Evolutionary conservation across 1,139 yeast genomes (phyloP).

Genomic region (Kodamaea ohmeri): DNA sequence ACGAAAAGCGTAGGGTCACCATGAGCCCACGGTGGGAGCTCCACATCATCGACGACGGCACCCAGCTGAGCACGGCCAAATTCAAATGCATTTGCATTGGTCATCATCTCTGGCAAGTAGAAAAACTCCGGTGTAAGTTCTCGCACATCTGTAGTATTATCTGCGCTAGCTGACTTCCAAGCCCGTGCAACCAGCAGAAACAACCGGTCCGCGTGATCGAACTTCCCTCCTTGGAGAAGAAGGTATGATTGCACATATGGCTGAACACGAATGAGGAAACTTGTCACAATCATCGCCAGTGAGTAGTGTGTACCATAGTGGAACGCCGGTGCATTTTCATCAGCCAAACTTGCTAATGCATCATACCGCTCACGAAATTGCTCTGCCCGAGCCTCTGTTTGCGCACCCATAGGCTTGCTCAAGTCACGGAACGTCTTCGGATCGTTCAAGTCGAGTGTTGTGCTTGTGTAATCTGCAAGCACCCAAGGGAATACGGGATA

Average conservation of each 20-base stretch:
- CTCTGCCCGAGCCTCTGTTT: slow-evolving; percentile 52
- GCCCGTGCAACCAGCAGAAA: slow-evolving; percentile 71
- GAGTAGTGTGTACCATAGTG: slow-evolving; percentile 93
- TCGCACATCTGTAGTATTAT: slow-evolving; percentile 81
- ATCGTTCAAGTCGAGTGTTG: slow-evolving; percentile 56
- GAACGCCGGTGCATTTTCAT: slow-evolving; percentile 62
- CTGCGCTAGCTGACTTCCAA: slow-evolving; percentile 75
- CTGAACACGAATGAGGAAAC: slow-evolving; percentile 67
- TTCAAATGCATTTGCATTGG: slow-evolving; percentile 60
- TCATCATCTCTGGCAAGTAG: slow-evolving; percentile 72
- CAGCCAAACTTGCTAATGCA: slow-evolving; percentile 55
- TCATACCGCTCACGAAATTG: slow-evolving; percentile 69
- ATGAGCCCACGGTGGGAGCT: slow-evolving; percentile 79
- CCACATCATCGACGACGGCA: slow-evolving; percentile 53
- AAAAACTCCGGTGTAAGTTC: slow-evolving; percentile 84
- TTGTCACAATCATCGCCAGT: slow-evolving; percentile 86
- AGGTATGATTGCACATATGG: slow-evolving; percentile 81
- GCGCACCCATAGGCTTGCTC: slow-evolving; percentile 90
- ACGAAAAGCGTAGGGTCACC: slow-evolving; percentile 71
- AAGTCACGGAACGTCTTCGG: slow-evolving; percentile 67
- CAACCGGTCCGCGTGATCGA: slow-evolving; percentile 82
- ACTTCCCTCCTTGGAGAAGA: slow-evolving; percentile 77
- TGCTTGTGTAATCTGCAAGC: slow-evolving; percentile 72
- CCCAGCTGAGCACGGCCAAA: slow-evolving; percentile 72
- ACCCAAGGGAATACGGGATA: slow-evolving; percentile 93